Percentiles rank a stretch among this genome's conserved stretches.
Conservation (phyloP, 2,329 filamentous ascomycete species). For the Aspergillus costaricaensis region DNA sequence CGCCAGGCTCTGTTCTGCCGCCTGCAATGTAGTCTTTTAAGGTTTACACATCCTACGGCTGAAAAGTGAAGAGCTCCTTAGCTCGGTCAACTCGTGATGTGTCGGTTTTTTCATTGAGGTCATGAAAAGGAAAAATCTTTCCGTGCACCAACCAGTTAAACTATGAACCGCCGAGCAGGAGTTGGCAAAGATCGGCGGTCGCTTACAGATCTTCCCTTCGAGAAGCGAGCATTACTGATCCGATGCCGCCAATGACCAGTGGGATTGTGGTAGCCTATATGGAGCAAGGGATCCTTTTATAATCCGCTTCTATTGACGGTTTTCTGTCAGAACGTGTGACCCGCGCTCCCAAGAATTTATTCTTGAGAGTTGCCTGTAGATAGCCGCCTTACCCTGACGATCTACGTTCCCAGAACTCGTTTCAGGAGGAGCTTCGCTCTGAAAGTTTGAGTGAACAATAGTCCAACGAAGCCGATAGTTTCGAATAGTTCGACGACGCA, state of each 20-base stretch:
- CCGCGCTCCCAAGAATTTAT: background rate
- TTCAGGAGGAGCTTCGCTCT: background rate
- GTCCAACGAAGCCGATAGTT: background rate
- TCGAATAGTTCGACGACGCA: background rate
- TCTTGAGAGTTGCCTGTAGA: background rate
- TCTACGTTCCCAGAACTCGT: background rate
- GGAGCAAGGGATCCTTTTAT: background rate
- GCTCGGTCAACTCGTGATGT: background rate
- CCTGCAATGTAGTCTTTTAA: background rate
- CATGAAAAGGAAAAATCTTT: background rate
- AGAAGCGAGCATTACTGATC: background rate
- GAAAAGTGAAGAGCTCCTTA: background rate
- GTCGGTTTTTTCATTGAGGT: background rate
- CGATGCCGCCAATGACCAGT: background rate
- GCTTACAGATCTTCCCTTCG: background rate
- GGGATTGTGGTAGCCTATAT: background rate
- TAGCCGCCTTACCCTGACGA: background rate
- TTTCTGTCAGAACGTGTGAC: background rate
- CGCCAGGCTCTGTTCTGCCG: slow-evolving; percentile 1
- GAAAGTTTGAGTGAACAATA: background rate
- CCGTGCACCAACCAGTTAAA: background rate
- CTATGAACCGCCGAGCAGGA: background rate
- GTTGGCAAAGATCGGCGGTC: slow-evolving; percentile 6
- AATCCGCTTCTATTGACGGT: background rate
- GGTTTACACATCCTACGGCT: background rate